These are phyloP conservation scores for Phytophthora capsici DNA, from an alignment of 352 stramenopile species.

Conservation along the genomic window DNA sequence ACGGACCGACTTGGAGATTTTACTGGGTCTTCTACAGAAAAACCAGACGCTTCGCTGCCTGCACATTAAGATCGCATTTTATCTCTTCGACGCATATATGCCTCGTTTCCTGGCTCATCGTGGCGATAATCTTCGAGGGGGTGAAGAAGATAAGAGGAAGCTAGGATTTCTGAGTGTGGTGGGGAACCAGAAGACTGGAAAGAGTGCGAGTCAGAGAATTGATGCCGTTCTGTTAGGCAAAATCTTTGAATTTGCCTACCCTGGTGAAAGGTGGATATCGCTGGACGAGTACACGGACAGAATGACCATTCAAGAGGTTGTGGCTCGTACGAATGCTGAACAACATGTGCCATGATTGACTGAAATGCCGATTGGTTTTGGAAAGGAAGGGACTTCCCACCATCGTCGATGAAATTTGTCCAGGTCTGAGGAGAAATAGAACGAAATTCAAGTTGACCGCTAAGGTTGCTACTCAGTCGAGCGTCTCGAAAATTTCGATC, in stretches of 20 bases:
- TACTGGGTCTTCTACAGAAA: slow-evolving; percentile 15
- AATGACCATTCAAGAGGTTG: slow-evolving; percentile 31
- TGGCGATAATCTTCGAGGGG: slow-evolving; percentile 19
- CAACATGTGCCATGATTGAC: no score
- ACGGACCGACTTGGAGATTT: slow-evolving; percentile 11
- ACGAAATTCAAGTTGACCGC: neutral
- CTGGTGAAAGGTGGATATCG: slow-evolving; percentile 21
- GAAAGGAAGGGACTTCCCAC: no score
- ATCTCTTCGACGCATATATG: slow-evolving; percentile 34
- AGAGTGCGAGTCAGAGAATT: slow-evolving; percentile 15
- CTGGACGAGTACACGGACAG: slow-evolving; percentile 35
- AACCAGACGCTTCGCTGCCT: slow-evolving; percentile 32
- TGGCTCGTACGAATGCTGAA: slow-evolving; percentile 8
- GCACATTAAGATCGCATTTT: slow-evolving; percentile 30
- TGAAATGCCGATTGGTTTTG: no score
- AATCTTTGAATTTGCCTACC: slow-evolving; percentile 29
- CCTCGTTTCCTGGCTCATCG: slow-evolving; percentile 25
- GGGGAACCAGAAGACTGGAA: neutral
- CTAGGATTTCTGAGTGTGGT: slow-evolving; percentile 31
- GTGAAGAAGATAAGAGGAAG: slow-evolving; percentile 10
- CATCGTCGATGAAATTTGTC: no score
- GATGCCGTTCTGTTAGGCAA: slow-evolving; percentile 16
- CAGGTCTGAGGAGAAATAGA: slow-evolving; percentile 13
- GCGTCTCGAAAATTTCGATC: slow-evolving; percentile 9
- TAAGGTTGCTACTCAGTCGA: slow-evolving; percentile 15